Evolutionary conservation across 768 basidiomycete genomes (phyloP).

Genomic region (Russula foetens): DNA sequence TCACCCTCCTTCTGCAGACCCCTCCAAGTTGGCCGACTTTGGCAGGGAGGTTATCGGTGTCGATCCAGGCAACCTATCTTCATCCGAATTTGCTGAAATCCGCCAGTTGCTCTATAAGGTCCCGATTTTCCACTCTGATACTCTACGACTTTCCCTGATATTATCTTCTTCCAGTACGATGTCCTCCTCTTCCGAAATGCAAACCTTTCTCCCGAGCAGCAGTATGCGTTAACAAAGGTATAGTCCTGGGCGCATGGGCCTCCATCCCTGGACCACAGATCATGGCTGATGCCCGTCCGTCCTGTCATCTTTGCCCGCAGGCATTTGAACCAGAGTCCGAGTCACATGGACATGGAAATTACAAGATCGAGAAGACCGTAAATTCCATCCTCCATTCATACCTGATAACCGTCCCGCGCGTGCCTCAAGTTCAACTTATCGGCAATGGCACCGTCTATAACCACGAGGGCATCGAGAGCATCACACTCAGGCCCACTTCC

Average conservation of each 20-base stretch:
- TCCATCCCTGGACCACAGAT: background rate
- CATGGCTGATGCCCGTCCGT: background rate
- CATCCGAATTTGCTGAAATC: constrained; percentile 58
- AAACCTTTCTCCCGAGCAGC: constrained; percentile 67
- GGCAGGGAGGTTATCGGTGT: constrained; percentile 72
- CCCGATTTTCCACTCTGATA: background rate
- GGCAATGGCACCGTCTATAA: constrained; percentile 74
- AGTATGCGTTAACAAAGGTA: constrained; percentile 81
- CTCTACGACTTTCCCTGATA: background rate
- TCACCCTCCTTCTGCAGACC: constrained; percentile 61
- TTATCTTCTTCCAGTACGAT: constrained; percentile 44
- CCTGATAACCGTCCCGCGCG: constrained; percentile 79
- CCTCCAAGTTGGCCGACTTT: constrained; percentile 58
- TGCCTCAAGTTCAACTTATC: constrained; percentile 85
- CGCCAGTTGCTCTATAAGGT: constrained; percentile 73
- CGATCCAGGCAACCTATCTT: constrained; percentile 52
- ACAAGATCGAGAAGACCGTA: constrained; percentile 65
- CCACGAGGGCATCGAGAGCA: constrained; percentile 68
- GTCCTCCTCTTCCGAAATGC: constrained; percentile 68
- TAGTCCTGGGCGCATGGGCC: no score
- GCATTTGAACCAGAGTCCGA: constrained; percentile 63
- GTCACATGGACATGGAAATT: constrained; percentile 82
- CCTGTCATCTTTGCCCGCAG: constrained; percentile 31
- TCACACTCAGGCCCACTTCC: constrained; percentile 72
- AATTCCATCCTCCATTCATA: constrained; percentile 83